phyloP scores from a whole-genome alignment of 2,329 filamentous ascomycete species.

The Rasamsonia emersonii region DNA sequence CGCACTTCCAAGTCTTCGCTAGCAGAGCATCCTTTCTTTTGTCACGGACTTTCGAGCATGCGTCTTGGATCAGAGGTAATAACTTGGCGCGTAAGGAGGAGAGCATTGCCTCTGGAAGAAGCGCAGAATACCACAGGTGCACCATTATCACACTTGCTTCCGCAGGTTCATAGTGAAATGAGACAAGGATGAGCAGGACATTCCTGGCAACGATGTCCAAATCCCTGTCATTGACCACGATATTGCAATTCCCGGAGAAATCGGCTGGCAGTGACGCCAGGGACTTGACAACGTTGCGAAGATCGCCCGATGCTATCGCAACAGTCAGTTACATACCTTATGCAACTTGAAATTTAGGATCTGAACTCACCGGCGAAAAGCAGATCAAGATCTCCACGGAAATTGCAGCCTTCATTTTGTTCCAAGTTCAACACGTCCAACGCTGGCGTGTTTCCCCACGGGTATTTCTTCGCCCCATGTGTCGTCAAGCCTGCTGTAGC shows the following conservation, averaged over 20 bases:
- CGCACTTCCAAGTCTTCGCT: slow-evolving; percentile 25
- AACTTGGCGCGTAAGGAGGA: slow-evolving; percentile 16
- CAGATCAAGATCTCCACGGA: slow-evolving; percentile 15
- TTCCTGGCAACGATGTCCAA: slow-evolving; percentile 33
- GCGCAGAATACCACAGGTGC: slow-evolving; percentile 41
- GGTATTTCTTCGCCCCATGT: slow-evolving; percentile 17
- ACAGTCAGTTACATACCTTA: slow-evolving; percentile 6
- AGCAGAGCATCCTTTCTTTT: slow-evolving; percentile 17
- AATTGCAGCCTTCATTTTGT: slow-evolving; percentile 19
- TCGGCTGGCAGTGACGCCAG: slow-evolving; percentile 23
- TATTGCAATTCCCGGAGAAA: slow-evolving; percentile 16
- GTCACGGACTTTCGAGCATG: slow-evolving; percentile 23
- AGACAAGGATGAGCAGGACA: slow-evolving; percentile 31
- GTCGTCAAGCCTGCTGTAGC: not conserved
- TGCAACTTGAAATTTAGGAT: not conserved
- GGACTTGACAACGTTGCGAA: slow-evolving; percentile 37
- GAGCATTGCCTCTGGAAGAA: slow-evolving; percentile 18
- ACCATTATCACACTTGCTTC: slow-evolving; percentile 26
- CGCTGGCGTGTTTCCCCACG: slow-evolving; percentile 38
- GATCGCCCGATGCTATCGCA: slow-evolving; percentile 37
- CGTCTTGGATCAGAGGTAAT: slow-evolving; percentile 23
- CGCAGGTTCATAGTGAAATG: slow-evolving; percentile 12
- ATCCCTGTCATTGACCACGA: slow-evolving; percentile 35
- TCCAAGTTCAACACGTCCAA: slow-evolving; percentile 29
- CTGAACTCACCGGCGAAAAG: slow-evolving; percentile 27